Base-by-base conservation (phyloP, 345 rosid species). In the Lenwebbia sp. region DNA sequence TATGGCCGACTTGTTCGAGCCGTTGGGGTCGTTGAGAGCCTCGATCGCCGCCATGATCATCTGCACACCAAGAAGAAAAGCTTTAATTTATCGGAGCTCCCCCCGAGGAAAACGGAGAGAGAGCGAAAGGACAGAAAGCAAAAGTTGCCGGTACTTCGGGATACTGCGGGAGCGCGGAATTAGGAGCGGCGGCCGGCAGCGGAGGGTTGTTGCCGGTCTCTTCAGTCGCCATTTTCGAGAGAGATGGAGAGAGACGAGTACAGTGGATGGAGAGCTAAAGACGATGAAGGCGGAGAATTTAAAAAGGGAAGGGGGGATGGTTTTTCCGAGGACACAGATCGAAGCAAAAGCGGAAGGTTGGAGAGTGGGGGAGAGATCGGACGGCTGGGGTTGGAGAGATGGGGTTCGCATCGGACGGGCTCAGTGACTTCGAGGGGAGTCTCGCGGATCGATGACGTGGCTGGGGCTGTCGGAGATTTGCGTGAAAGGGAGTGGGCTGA, bases 41-140 rank as follows among this genome's bases (percentile, higher is more conserved):
- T 95, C 97, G 25, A 96, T 92, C 23, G 99, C 98, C 37, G 89
- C 94, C 91, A 94, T 88, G 56, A 97, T 94, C 97, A 95, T 87
- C 99, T 95, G 22, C 83, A 60, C 84, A 50, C 54, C 25, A 5
- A 41, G 40, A 26, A 53, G n/a, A 37, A 21, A 44, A 56, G 13
- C 76, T 22, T 51, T 15, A 85, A 17, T 74, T 22, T 14, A 57
- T 58, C 47, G 28, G n/a, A 56, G 14, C 47, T 26, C 13, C 26
- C 11, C 54, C 44, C 17, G n/a, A 26, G 53, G 81, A 84, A 25
- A 11, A 57, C 33, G 22, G 54, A 50, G 22, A 47, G 12, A 53
- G 19, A 85, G 74, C 26, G 60, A 23, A 30, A 12, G 5, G 8
- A 37, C 17, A 23, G 40, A 40, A 33, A 7, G 17, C 54, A 44